These are phyloP conservation scores for Meripilus lineatus DNA, from an alignment of 1,284 basidiomycete species.

Conservation along the genomic window DNA sequence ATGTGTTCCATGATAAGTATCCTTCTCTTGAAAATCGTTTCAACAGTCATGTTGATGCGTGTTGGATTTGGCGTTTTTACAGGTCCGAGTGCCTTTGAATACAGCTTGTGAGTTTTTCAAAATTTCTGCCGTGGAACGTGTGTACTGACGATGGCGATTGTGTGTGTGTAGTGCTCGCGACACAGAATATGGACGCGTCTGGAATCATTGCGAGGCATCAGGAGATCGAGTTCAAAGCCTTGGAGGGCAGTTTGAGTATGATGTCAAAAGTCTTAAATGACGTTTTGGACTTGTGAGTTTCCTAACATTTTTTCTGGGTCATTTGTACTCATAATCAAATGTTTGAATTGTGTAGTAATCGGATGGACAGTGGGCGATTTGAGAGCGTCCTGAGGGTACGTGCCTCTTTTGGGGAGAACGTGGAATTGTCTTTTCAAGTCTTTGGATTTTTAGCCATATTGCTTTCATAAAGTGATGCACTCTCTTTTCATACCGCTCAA, in stretches of 20 bases:
- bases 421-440: conserved; percentile 2
- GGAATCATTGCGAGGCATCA: conserved; percentile 58
- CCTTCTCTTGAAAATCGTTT: conserved; percentile 5
- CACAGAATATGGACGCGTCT: conserved; percentile 84
- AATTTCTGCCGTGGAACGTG: no score
- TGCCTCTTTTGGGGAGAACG: conserved; percentile 7
- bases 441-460: conserved; percentile 52
- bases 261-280: conserved; percentile 93
- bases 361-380: conserved; percentile 79
- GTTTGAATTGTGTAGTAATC: conserved; percentile 29
- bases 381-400: conserved; percentile 59
- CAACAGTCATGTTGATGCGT: conserved; percentile 16
- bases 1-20: conserved; percentile 71
- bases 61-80: conserved; percentile 26
- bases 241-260: conserved; percentile 82
- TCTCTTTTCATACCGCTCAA: conserved; percentile 76
- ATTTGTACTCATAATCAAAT: not conserved
- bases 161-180: conserved; percentile 65
- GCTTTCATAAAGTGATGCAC: conserved; percentile 80
- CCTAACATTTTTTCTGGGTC: conserved; percentile 1
- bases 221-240: conserved; percentile 76
- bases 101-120: conserved; percentile 71
- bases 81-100: conserved; percentile 89
- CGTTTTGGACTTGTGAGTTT: conserved; percentile 73
- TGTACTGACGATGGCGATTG: not conserved